Evolutionary conservation across 1,139 yeast genomes (phyloP), one percentile per base, ranked within the genome.

Genomic region (Scheffersomyces parashehatae): DNA sequence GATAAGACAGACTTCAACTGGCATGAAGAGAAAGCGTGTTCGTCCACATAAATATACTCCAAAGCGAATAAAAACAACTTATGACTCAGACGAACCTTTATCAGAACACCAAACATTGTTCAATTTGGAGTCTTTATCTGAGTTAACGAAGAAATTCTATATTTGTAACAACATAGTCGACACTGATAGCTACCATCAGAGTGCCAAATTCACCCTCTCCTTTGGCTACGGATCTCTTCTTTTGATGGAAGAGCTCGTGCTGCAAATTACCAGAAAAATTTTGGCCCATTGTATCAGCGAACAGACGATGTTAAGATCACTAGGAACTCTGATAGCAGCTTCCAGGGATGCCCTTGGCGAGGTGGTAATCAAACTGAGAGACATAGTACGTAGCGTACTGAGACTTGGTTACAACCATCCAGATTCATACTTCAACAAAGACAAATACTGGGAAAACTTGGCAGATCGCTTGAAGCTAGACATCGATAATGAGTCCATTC

Each of bases 391-490:
- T 3, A 14, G 24, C n/a, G 11, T 31, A n/a, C 20, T 31, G 11
- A 14, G 24, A 8, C 15, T 41, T 16, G 30, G 33, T 11, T 40
- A 40, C 36, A 16, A 11, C 3, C 29, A 41, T 24, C 41, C 41
- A 2, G 50, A 48, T 26, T 35, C 30, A 4, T 33, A 9, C 4
- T 48, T 49, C 30, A 48, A 49, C 32, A 43, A 49, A 51, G 37
- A 43, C 28, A 26, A 40, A 16, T 46, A 46, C 37, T 52, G 54
- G 54, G 45, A 43, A 3, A 45, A 38, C 9, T 5, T 50, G 6
- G 36, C 38, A 20, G 29, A 24, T 9, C 35, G 54, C 10, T 35
- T 45, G 5, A 37, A 39, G 5, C 30, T 47, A 4, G 42, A 20
- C 2, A 20, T 6, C 3, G 26, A 20, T 20, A 20, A 9, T 6